These are phyloP conservation scores for Drechslerella stenobrocha DNA, from an alignment of 2,329 filamentous ascomycete genomes.

Conservation along the genomic window DNA sequence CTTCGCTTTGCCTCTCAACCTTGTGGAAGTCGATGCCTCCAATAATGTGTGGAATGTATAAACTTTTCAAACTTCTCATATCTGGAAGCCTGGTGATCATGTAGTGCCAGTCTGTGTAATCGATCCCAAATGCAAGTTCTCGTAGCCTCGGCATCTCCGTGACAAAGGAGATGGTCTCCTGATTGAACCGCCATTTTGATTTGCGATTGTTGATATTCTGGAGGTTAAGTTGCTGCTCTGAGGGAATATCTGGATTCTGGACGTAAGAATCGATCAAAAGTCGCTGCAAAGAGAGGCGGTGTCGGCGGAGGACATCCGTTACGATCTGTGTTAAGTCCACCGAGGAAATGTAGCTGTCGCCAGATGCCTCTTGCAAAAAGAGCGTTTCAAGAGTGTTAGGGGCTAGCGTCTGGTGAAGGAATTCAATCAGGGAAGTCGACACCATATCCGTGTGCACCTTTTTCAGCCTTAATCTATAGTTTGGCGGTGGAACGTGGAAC, in stretches of 20 bases:
- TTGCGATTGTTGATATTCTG: conserved; percentile 60
- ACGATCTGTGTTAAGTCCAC: conserved; percentile 73
- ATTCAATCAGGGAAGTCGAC: conserved; percentile 69
- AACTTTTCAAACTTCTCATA: conserved; percentile 69
- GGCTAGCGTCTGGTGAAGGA: conserved; percentile 74
- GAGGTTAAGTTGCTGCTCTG: conserved; percentile 54
- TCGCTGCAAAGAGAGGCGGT: conserved; percentile 71
- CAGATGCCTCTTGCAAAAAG: conserved; percentile 70
- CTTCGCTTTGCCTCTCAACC: conserved; percentile 65
- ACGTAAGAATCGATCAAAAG: conserved; percentile 62
- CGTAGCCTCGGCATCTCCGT: conserved; percentile 73
- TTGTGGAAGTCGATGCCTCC: conserved; percentile 61
- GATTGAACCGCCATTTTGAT: conserved; percentile 71
- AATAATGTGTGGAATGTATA: conserved; percentile 69
- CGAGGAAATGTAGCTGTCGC: conserved; percentile 58
- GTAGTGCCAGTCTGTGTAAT: conserved; percentile 79
- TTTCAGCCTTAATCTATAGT: conserved; percentile 70
- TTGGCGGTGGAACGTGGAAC: conserved; percentile 55
- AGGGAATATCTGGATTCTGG: conserved; percentile 29
- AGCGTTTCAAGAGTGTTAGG: conserved; percentile 79
- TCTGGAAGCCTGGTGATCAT: conserved; percentile 75
- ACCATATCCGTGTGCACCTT: conserved; percentile 75
- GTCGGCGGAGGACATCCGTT: conserved; percentile 69
- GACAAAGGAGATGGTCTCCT: conserved; percentile 71
- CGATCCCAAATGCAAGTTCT: conserved; percentile 72